These are phyloP conservation scores for Aschersonia sp. DNA, from an alignment of 2,329 filamentous ascomycete species.

Conservation along the genomic window DNA sequence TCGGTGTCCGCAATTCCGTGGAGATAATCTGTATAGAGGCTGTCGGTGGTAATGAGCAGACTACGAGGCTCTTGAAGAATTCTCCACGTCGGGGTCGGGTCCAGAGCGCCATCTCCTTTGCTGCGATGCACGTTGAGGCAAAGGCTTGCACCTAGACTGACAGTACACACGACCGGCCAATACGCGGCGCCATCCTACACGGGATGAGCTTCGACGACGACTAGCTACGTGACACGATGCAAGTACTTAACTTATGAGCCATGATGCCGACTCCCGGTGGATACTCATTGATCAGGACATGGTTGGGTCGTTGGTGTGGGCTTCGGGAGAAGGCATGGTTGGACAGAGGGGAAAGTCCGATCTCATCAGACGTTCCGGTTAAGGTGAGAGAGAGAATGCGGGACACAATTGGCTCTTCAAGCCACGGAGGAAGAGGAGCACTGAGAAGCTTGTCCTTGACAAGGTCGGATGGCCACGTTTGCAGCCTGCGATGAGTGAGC, in stretches of 20 bases:
- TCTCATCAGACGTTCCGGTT: neutral
- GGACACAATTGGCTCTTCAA: slow-evolving; percentile 52
- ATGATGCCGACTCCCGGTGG: slow-evolving; percentile 82
- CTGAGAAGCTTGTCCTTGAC: slow-evolving; percentile 65
- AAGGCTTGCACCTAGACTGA: slow-evolving; percentile 66
- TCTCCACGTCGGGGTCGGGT: slow-evolving; percentile 32
- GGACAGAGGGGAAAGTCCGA: slow-evolving; percentile 12
- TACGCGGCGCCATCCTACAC: slow-evolving; percentile 67
- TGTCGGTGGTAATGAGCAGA: slow-evolving; percentile 54
- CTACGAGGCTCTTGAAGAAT: slow-evolving; percentile 77
- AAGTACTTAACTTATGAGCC: slow-evolving; percentile 57
- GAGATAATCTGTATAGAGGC: slow-evolving; percentile 55
- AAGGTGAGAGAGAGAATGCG: slow-evolving; percentile 38
- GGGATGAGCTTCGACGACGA: slow-evolving; percentile 16
- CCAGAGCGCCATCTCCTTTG: slow-evolving; percentile 43
- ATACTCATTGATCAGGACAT: slow-evolving; percentile 92
- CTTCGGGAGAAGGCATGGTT: slow-evolving; percentile 42
- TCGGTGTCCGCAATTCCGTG: slow-evolving; percentile 59
- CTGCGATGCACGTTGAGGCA: slow-evolving; percentile 64
- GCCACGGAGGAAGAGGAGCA: slow-evolving; percentile 60
- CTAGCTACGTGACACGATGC: slow-evolving; percentile 4
- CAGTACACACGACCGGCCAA: slow-evolving; percentile 74
- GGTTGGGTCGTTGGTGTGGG: slow-evolving; percentile 67
- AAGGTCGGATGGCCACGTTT: slow-evolving; percentile 79
- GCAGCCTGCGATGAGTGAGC: slow-evolving; percentile 76